Evolutionary conservation across 495 filamentous ascomycete species (phyloP).

Genomic region (Melanomma pulvis-pyrius): DNA sequence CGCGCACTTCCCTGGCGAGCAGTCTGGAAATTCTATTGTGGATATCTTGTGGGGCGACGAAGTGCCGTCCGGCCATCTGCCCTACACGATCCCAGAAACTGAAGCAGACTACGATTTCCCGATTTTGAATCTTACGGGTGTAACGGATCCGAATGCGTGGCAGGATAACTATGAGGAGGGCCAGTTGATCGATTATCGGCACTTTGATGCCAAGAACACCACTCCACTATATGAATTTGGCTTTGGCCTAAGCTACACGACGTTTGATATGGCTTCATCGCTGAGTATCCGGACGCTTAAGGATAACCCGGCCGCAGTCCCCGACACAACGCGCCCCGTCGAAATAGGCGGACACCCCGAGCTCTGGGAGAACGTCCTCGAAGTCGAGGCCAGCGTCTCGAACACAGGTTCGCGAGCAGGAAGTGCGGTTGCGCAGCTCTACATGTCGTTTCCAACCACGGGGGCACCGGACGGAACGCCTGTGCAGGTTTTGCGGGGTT

Average conservation of each 20-base stretch:
- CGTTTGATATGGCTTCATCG: conserved; percentile 44
- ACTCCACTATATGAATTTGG: conserved; percentile 69
- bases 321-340: neutral
- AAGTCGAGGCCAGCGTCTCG: neutral
- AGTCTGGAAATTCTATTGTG: conserved; percentile 74
- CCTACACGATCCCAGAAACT: conserved; percentile 75
- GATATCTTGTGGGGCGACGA: conserved; percentile 76
- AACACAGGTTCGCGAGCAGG: neutral
- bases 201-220: conserved; percentile 60
- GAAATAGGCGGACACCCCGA: conserved; percentile 4
- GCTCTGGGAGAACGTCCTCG: neutral
- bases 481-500: conserved; percentile 58
- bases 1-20: conserved; percentile 78
- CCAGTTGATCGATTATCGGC: conserved; percentile 70
- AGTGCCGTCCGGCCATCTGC: conserved; percentile 77
- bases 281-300: neutral
- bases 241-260: conserved; percentile 66
- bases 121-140: conserved; percentile 56
- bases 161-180: conserved; percentile 74
- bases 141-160: conserved; percentile 57
- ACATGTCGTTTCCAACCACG: neutral
- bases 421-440: neutral
- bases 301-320: neutral
- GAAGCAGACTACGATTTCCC: conserved; percentile 62
- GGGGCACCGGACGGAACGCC: conserved; percentile 30